Base-by-base conservation (phyloP, 2,329 filamentous ascomycete species). In the Metarhizium humberi region DNA sequence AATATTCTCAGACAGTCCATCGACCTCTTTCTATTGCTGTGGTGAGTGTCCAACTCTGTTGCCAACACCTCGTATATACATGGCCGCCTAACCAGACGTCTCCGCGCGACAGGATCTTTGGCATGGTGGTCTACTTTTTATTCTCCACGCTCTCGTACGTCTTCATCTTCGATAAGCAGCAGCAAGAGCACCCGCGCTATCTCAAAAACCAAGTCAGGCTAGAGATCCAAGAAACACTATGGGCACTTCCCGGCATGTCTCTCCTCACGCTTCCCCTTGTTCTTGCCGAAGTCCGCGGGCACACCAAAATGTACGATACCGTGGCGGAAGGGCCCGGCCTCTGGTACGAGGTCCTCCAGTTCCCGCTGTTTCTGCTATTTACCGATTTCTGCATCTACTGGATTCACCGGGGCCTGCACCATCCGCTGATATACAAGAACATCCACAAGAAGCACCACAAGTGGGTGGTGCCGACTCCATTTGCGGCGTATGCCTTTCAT, bases 111-210 rank as follows among this genome's bases (percentile, higher is more conserved):
- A 96, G 92, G 87, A 70, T 96, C 63, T 95, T 95, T 65, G 92
- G 92, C 55, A 71, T 91, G 38, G 61, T 90, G 50, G 77, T 94
- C 55, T 97, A 96, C 79, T 96, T 92, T 70, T 64, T 89, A 61
- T 90, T 89, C 67, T 88, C 91, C 5, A 80, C 85, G 6, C 77
- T 95, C 25, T 96, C 91, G 16, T 97, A 95, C 73, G 64, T 87
- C 66, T 87, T 96, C 74, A 78, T 97, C 67, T 97, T 96, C 75
- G 92, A 96, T 73, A 94, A 96, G 72, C 81, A 84, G 47, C 94
- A 89, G 50, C 84, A 92, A 73, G 78, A 90, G 52, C 92, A 97
- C 71, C 92, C 92, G 50, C 94, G 94, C 68, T 97, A 92, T 72
- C 86, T 96, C 67, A 95, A 94, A 75, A 92, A 96, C 73, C 92